Base-by-base conservation (phyloP, 345 rosid genomes). In the Murraya koenigii region DNA sequence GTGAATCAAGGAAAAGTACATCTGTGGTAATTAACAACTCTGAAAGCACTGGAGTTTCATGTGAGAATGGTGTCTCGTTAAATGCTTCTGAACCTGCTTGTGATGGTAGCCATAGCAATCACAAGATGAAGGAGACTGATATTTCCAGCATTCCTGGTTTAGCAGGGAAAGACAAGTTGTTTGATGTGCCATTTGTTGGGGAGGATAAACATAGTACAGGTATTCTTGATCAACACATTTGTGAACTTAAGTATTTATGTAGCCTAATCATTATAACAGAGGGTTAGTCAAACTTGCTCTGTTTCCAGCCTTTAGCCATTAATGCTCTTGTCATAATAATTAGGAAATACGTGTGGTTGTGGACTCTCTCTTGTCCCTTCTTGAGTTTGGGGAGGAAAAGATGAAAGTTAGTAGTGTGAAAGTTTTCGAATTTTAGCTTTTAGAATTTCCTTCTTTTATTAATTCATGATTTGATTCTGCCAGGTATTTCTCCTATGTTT, bases 131-230 rank as follows among this genome's bases (percentile, higher is more conserved):
- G 81, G 92, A 90, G 78, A 87, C 86, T 75, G 97, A 87, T 41
- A 85, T 77, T 63, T 86, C 91, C 69, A 75, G 83, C 69, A 13
- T 83, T 75, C 72, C 85, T 7, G 91, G 80, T 79, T 75, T 82
- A 15, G 83, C 82, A 5, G 93, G 87, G 81, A 87, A 89, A 83
- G 92, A 89, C 44, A 81, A 61, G 75, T 86, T 93, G 82, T 90
- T 89, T 69, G 96, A 97, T 75, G 96, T 93, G 83, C 98, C 98
- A n/a, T 85, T 91, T 72, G 79, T 86, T 71, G 92, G 87, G 75
- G 97, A 88, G 41, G 94, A 81, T 49, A 93, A 90, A 76, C 86
- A 81, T 35, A 77, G 90, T 70, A 77, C 91, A 89, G 98, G 97
- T 97, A 90, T 75, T 74, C 49, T 47, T 69, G 52, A 41, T 41